Percentiles rank a stretch among this genome's conserved stretches.
Evolutionary conservation across 1,284 basidiomycete species (phyloP).

Genomic region (Sporisorium sorghi): DNA sequence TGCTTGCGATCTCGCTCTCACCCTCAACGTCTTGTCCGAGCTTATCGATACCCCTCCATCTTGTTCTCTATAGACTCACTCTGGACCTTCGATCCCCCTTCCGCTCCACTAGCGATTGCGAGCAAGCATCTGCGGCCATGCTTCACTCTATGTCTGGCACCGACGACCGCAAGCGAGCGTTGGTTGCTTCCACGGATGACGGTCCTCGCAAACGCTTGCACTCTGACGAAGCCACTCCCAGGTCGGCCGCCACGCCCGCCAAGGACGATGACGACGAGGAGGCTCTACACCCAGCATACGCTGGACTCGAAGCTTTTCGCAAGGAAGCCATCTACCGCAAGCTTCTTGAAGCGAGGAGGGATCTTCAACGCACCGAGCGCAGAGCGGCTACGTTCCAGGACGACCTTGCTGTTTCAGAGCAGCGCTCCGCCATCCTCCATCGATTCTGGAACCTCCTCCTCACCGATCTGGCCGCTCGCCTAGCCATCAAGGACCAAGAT

Average conservation of each 20-base stretch:
- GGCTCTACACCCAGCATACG: conserved; percentile 31
- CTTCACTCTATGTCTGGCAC: conserved; percentile 42
- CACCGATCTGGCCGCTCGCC: conserved; percentile 35
- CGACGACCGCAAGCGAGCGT: conserved; percentile 58
- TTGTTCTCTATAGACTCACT: not conserved
- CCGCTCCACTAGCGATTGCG: not conserved
- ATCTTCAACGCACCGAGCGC: conserved; percentile 44
- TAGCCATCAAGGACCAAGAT: conserved; percentile 43
- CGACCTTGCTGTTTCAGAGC: conserved; percentile 41
- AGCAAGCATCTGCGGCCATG: conserved; percentile 15
- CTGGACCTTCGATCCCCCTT: not conserved
- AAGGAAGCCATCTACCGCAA: conserved; percentile 66
- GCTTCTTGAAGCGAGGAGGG: conserved; percentile 58
- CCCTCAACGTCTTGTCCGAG: too few relatives aligned
- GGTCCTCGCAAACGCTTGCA: conserved; percentile 49
- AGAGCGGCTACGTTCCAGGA: conserved; percentile 24
- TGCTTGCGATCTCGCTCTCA: not conserved
- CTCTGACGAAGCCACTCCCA: conserved; percentile 22
- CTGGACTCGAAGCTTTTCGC: conserved; percentile 52
- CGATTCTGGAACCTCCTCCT: conserved; percentile 55
- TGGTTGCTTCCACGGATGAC: conserved; percentile 29
- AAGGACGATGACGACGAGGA: conserved; percentile 46
- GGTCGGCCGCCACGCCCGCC: conserved; percentile 24
- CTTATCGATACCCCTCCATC: too few relatives aligned
- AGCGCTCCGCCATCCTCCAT: conserved; percentile 43